Base-by-base conservation (phyloP, 805 yeast species). In the Torulaspora franciscae region DNA sequence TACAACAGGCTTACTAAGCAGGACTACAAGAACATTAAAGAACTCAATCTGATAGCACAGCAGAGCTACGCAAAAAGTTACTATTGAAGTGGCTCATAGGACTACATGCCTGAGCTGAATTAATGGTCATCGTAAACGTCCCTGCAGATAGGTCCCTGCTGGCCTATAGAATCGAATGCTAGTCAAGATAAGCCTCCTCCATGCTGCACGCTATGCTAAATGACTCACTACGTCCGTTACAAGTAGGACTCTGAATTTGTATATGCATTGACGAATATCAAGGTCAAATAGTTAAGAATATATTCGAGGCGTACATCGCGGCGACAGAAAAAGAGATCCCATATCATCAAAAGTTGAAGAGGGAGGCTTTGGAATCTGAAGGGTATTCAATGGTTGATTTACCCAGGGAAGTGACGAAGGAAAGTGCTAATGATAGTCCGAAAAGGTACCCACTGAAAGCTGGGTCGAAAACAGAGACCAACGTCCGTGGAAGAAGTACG, bases 1-100 rank as follows among this genome's bases (percentile, higher is more conserved):
- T 58, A 45, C 32, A 62, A 49, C 9, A 67, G 54, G 15, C 58
- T 79, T 42, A 65, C 69, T 9, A 70, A 67, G 10, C 73, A 71
- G 25, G 85, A 81, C 50, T 62, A 70, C 43, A 71, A 66, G 37
- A 75, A 75, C 25, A 67, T 83, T 43, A 71, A 67, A 17, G 85
- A 81, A 41, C 68, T 81, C 38, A 77, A 77, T 53, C 68, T 68
- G 17, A 72, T 79, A 22, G 83, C 80, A 0, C 70, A 67, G 25
- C 69, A 69, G 27, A 79, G 83, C 52, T 79, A 77, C 56, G 56
- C 55, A 37, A 46, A 49, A 7, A 33, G 41, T 4, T 22, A 29
- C 8, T 8, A 19, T 14, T 35, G 26, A 40, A 32, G 19, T 32
- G 19, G 9, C n/a, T 19, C 14, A 22, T 13, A 4, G 6, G 6